These are phyloP conservation scores for Piper betle DNA, from an alignment of 164 flowering plant species.

Conservation along the genomic window DNA sequence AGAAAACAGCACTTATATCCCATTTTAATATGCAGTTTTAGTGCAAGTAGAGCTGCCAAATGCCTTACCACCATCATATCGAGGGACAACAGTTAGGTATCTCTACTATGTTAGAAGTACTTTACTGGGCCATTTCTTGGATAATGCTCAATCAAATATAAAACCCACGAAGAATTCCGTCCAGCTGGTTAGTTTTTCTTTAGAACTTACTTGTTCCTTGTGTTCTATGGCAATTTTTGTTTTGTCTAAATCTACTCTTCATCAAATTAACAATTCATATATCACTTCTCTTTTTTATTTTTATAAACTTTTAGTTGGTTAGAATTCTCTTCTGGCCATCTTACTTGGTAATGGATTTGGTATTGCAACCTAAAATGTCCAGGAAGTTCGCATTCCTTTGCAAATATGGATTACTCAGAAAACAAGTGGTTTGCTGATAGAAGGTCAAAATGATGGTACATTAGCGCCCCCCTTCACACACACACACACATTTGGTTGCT, in stretches of 20 bases:
- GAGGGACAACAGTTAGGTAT: slow-evolving; percentile 80
- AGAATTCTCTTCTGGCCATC: background rate
- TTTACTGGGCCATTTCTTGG: slow-evolving; percentile 56
- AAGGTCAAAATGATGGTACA: slow-evolving; percentile 45
- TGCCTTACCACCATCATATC: slow-evolving; percentile 79
- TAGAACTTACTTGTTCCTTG: background rate
- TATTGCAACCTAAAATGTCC: slow-evolving; percentile 10
- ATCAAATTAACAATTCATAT: background rate
- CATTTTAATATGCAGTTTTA: slow-evolving; percentile 34
- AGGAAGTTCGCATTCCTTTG: slow-evolving; percentile 80
- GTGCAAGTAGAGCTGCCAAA: slow-evolving; percentile 54
- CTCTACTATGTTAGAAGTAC: slow-evolving; percentile 56
- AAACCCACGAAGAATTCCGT: slow-evolving; percentile 33
- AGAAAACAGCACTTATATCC: background rate
- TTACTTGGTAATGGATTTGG: background rate
- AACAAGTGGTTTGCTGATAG: slow-evolving; percentile 43
- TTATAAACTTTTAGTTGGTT: background rate
- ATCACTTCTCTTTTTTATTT: background rate
- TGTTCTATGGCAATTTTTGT: too few species aligned
- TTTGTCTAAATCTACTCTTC: too few species aligned
- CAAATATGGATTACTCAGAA: slow-evolving; percentile 83
- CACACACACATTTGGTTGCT: background rate
- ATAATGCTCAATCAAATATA: slow-evolving; percentile 39
- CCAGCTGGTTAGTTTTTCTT: slow-evolving; percentile 46
- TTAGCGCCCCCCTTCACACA: background rate